Evolutionary conservation across 208 protist species (phyloP), one percentile per base, ranked within the genome.

Genomic region (Crithidia sp.): DNA sequence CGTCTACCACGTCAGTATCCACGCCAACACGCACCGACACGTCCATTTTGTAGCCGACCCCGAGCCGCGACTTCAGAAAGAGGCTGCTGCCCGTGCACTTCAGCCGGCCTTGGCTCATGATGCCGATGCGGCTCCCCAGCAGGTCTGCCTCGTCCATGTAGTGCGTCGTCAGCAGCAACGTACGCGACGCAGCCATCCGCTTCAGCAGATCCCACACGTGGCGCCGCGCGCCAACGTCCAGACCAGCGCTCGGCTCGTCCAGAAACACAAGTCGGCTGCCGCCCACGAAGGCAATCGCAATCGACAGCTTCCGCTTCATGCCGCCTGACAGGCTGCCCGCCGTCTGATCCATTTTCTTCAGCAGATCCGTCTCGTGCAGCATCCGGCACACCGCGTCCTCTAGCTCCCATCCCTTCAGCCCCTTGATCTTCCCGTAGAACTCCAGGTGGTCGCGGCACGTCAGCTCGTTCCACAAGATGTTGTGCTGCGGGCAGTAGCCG

Each of bases 81-180:
- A 90, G 76, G 63, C 73, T 88, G 60, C 77, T 86, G 50, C 87
- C 87, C 7, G 77, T 55, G 74, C 87, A 92, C 56, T 85, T 71
- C 40, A 93, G 67, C 12, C 78, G 71, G 28, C 89, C 89, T 43
- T 86, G 77, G 41, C 81, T 85, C 85, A 99, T 95, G 63, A 99
- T 98, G 4, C 89, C 96, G 54, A 99, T 96, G 39, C 85, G 81
- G 77, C 98, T 86, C 40, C 90, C 87, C 10, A 99, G 86, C 40
- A 94, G 71, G 72, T 99, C 97, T 9, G 98, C 97, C 79, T 99
- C 98, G 60, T 99, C 97, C 95, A 99, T 98, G 76, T 81, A 97
- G 76, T 98, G 97, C 40, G 97, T 98, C 41, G 81, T 92, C 47
- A 96, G 70, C 10, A 96, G 71, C 12, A 96, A 85, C 19, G 84